Evolutionary conservation across 257 asterid genomes (phyloP).

Genomic region (Cruciata laevipes): DNA sequence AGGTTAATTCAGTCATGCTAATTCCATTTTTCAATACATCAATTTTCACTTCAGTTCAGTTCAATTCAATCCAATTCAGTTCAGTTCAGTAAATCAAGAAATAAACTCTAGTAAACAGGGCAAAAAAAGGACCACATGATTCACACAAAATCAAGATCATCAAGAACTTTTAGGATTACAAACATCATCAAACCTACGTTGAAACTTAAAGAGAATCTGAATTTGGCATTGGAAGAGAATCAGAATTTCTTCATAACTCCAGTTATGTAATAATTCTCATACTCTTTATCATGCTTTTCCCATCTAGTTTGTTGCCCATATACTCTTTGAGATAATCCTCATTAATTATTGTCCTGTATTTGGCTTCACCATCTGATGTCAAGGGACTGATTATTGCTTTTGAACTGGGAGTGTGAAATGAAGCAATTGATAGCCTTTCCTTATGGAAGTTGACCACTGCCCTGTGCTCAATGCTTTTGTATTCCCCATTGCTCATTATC

Average conservation of each 20-base stretch:
- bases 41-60: too few species aligned
- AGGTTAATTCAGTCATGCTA: too few species aligned
- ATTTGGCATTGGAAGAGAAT: too few species aligned
- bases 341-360: slow-evolving; percentile 13
- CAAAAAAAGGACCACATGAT: neutral
- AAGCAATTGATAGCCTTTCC: slow-evolving; percentile 29
- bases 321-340: slow-evolving; percentile 14
- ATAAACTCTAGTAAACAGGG: too few species aligned
- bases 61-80: too few species aligned
- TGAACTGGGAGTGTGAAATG: slow-evolving; percentile 27
- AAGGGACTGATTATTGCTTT: slow-evolving; percentile 15
- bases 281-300: slow-evolving; percentile 18
- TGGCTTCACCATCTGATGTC: slow-evolving; percentile 12
- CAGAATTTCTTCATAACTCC: neutral
- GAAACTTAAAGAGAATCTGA: neutral
- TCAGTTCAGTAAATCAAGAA: too few species aligned
- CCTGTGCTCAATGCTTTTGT: slow-evolving; percentile 32
- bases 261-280: slow-evolving; percentile 9
- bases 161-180: too few species aligned
- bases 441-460: slow-evolving; percentile 21
- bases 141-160: neutral
- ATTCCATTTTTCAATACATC: too few species aligned
- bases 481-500: slow-evolving; percentile 34
- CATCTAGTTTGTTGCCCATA: slow-evolving; percentile 21
- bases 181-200: neutral